phyloP scores from a whole-genome alignment of 75 land plant genomes.

The Sequoia sempervirens region DNA sequence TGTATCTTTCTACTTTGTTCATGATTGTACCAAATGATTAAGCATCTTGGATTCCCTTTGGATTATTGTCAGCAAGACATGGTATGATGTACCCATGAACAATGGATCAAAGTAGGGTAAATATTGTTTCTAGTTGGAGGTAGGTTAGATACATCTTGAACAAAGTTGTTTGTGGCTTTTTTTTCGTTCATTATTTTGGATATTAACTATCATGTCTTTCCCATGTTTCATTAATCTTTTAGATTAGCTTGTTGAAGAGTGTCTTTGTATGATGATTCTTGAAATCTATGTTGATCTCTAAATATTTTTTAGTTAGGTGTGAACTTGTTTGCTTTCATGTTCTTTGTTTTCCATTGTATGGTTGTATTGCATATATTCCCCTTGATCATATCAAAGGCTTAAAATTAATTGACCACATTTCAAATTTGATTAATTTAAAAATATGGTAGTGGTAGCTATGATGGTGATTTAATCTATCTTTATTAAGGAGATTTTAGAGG shows the following conservation, averaged over 20 bases:
- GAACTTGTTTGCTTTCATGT: neutral
- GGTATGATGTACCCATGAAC: too few relatives aligned
- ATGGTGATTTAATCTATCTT: neutral
- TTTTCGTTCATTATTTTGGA: neutral
- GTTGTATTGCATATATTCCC: neutral
- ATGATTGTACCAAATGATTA: too few relatives aligned
- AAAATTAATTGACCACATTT: neutral
- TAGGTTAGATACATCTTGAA: neutral
- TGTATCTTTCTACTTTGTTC: too few relatives aligned
- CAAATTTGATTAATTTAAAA: neutral
- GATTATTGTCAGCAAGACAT: too few relatives aligned
- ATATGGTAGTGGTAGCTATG: neutral
- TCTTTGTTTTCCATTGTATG: neutral
- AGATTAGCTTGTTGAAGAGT: neutral
- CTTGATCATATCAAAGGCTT: neutral
- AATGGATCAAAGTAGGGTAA: too few relatives aligned
- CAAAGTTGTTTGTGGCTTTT: neutral
- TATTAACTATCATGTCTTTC: neutral
- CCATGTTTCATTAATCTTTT: neutral
- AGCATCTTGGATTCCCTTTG: too few relatives aligned
- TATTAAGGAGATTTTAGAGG: neutral
- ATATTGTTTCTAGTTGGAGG: too few relatives aligned
- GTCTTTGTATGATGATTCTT: neutral
- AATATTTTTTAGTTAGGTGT: neutral
- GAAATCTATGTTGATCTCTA: neutral